Evolutionary conservation across 2,329 filamentous ascomycete genomes (phyloP).

Genomic region (Acrocalymma vagum): DNA sequence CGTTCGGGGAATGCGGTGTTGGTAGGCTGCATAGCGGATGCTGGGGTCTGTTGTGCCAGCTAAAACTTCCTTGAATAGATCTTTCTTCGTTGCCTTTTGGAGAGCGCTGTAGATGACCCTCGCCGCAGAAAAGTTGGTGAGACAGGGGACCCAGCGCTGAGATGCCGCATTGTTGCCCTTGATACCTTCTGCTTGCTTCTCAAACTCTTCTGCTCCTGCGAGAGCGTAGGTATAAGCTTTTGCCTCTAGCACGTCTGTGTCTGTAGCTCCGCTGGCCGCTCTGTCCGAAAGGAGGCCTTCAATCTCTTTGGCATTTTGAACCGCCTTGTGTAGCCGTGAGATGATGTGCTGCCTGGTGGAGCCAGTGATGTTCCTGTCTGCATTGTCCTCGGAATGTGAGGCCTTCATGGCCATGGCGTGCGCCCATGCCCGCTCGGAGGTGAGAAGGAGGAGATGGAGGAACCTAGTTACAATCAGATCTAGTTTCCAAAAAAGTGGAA

Average conservation of each 20-base stretch:
- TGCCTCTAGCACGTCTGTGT: conserved; percentile 82
- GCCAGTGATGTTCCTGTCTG: conserved; percentile 76
- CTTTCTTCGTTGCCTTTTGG: conserved; percentile 71
- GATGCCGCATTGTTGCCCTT: conserved; percentile 46
- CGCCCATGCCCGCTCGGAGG: conserved; percentile 91
- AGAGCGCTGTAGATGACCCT: conserved; percentile 85
- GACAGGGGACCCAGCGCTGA: conserved; percentile 77
- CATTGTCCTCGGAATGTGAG: conserved; percentile 77
- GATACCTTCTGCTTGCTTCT: conserved; percentile 72
- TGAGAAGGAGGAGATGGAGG: conserved; percentile 74
- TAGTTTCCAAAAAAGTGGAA: conserved; percentile 7
- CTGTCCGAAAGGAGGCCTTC: conserved; percentile 71
- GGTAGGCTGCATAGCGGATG: conserved; percentile 93
- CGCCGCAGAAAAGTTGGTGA: conserved; percentile 78
- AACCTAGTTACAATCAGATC: conserved; percentile 20
- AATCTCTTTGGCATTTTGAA: conserved; percentile 73
- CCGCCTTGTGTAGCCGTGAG: conserved; percentile 84
- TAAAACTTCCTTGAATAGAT: conserved; percentile 86
- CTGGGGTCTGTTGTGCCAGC: conserved; percentile 89
- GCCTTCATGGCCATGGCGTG: conserved; percentile 96
- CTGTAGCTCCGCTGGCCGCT: conserved; percentile 69
- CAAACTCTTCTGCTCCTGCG: conserved; percentile 79
- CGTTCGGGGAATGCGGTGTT: conserved; percentile 86
- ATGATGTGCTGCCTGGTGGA: conserved; percentile 87
- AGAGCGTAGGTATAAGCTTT: conserved; percentile 83